Evolutionary conservation across 108 stramenopile species (phyloP), one percentile per base, ranked within the genome.

Genomic region (Pseudonitzschia delicatissima): DNA sequence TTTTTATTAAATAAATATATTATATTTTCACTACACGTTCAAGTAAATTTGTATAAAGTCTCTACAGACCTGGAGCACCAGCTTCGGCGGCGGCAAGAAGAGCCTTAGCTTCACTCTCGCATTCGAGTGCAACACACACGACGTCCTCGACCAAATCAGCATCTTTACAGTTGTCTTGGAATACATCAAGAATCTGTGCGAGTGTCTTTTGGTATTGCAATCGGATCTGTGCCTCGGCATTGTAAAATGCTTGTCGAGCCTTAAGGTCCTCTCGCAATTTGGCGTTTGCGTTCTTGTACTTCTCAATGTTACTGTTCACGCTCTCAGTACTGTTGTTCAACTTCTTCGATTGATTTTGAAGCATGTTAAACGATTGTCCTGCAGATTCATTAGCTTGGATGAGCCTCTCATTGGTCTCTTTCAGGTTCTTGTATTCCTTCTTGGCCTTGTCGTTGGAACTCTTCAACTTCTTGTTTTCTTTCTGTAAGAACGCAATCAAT

Each of bases 81-180:
- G 74, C 74, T 45, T 76, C 74, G 32, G 74, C 74, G 25, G 73
- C 79, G 20, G 73, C 69, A 58, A 74, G 48, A n/a, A 72, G 40
- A 31, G 73, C 69, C 66, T 80, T 80, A 18, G 79, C 65, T 37
- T 80, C 79, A 31, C 52, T 62, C 36, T 80, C 79, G 48, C 73
- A 74, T 33, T 80, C 69, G 18, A 74, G 62, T 17, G 79, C 73
- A 21, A 78, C 50, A 44, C 64, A 64, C 6, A 78, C 77, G 23
- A 86, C 76, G 49, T 82, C 79, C 36, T 86, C 84, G 29, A 82
- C 77, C 29, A 86, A 58, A 26, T 69, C 68, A 27, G 71, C 68
- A 72, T 86, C 81, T 20, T 76, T 72, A 73, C 84, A 82, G 39
- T 75, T 67, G 40, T 77, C 75, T 74, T 86, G 77, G 67, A 86